phyloP scores from a whole-genome alignment of 176 grass and related monocot species.

The Themeda triandra region DNA sequence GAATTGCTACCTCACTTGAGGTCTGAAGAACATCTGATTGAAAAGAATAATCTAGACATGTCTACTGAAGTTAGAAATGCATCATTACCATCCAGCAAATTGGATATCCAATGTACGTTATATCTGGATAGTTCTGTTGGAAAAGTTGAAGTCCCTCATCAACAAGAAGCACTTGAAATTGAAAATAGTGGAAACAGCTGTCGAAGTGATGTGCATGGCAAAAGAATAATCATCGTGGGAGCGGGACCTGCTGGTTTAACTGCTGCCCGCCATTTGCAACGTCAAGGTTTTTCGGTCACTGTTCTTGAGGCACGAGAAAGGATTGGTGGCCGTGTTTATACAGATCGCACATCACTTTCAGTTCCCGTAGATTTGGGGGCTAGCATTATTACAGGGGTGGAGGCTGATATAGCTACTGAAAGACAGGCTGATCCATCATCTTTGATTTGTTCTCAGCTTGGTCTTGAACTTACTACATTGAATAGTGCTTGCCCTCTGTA shows the following conservation, averaged over 20 bases:
- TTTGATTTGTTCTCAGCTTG: conserved; percentile 90
- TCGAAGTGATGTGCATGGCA: conserved; percentile 20
- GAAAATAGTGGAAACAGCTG: conserved; percentile 30
- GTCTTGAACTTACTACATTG: conserved; percentile 86
- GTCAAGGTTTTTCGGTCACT: conserved; percentile 81
- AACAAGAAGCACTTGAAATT: conserved; percentile 24
- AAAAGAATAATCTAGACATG: conserved; percentile 34
- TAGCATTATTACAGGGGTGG: conserved; percentile 97
- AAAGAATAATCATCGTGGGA: conserved; percentile 79
- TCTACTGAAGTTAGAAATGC: conserved; percentile 27
- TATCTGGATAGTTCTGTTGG: conserved; percentile 22
- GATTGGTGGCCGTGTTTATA: conserved; percentile 89
- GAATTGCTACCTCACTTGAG: conserved; percentile 24
- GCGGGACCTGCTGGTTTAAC: conserved; percentile 95
- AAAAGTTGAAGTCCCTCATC: conserved; percentile 26
- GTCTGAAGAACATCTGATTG: conserved; percentile 10
- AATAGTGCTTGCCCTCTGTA: conserved; percentile 97
- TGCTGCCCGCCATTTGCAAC: conserved; percentile 83
- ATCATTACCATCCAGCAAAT: conserved; percentile 14
- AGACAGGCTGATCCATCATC: conserved; percentile 91
- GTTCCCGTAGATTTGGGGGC: conserved; percentile 99
- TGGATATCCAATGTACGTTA: neutral
- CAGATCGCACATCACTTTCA: conserved; percentile 83
- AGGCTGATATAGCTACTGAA: conserved; percentile 95
- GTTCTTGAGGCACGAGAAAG: conserved; percentile 94